phyloP scores from a whole-genome alignment of 106 monocot species.

The Dioscorea zingiberensis region DNA sequence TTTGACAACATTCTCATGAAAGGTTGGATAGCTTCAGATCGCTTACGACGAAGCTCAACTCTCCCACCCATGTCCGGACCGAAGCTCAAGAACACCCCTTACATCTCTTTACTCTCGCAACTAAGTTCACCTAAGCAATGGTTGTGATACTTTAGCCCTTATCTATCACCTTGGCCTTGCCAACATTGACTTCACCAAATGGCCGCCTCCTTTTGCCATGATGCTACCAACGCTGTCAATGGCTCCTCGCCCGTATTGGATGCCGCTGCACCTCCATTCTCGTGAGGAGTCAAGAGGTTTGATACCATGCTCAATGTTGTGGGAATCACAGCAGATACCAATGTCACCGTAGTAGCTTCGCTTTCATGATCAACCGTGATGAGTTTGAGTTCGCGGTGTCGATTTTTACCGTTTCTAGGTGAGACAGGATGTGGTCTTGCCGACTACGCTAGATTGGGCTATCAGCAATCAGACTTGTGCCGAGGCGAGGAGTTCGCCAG shows the following conservation, averaged over 20 bases:
- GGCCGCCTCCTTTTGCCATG: neutral
- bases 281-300: neutral
- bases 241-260: conserved; percentile 27
- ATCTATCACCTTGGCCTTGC: neutral
- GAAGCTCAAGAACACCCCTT: conserved; percentile 1
- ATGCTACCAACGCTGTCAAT: neutral
- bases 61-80: conserved; percentile 9
- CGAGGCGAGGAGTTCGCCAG: neutral
- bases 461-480: neutral
- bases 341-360: neutral
- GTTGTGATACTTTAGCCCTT: neutral
- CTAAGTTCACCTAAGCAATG: conserved; percentile 1
- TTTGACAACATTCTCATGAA: neutral
- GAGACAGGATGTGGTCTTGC: too few relatives aligned
- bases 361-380: neutral
- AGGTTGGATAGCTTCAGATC: neutral
- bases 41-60: conserved; percentile 13
- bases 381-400: neutral
- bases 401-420: neutral
- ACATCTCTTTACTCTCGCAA: neutral
- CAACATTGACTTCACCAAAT: neutral
- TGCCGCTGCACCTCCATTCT: conserved; percentile 51
- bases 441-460: neutral
- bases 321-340: neutral
- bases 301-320: neutral